phyloP scores from a whole-genome alignment of 345 rosid species.

The Camelina neglecta region DNA sequence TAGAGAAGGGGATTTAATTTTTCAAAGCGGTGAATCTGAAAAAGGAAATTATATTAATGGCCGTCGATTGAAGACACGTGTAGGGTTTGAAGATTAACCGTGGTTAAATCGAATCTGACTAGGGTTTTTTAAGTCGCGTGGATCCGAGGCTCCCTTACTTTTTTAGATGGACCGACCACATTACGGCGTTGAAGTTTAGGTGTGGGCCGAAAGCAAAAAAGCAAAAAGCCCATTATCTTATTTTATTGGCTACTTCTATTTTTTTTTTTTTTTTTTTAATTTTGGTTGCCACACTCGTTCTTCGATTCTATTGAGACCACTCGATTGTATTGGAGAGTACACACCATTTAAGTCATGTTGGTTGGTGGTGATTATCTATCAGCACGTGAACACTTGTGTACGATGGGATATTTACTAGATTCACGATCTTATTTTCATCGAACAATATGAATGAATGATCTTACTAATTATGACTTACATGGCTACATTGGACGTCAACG shows the following conservation, averaged over 20 bases:
- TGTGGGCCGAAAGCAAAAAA: slow-evolving; percentile 34
- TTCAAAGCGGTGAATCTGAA: background rate
- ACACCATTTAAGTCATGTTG: background rate
- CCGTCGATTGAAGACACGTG: slow-evolving; percentile 34
- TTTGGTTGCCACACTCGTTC: background rate
- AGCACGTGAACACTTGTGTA: background rate
- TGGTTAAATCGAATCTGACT: slow-evolving; percentile 26
- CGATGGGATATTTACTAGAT: background rate
- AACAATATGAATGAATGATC: background rate
- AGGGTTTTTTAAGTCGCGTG: slow-evolving; percentile 22
- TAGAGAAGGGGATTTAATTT: slow-evolving; percentile 1
- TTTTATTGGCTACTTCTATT: background rate
- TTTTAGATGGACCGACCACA: slow-evolving; percentile 34
- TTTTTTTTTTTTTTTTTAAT: too few species aligned
- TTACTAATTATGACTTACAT: background rate
- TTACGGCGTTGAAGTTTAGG: slow-evolving; percentile 26
- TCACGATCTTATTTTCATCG: background rate
- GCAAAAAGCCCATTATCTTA: slow-evolving; percentile 23
- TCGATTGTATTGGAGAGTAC: too few species aligned
- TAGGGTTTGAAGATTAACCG: slow-evolving; percentile 5
- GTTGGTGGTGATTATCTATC: background rate
- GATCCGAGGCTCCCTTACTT: slow-evolving; percentile 9
- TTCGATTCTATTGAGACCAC: background rate
- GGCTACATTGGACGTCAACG: background rate
- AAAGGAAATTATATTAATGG: background rate